Conservation (phyloP, 139 green algal species). For the Zygnema circumcarinatum region DNA sequence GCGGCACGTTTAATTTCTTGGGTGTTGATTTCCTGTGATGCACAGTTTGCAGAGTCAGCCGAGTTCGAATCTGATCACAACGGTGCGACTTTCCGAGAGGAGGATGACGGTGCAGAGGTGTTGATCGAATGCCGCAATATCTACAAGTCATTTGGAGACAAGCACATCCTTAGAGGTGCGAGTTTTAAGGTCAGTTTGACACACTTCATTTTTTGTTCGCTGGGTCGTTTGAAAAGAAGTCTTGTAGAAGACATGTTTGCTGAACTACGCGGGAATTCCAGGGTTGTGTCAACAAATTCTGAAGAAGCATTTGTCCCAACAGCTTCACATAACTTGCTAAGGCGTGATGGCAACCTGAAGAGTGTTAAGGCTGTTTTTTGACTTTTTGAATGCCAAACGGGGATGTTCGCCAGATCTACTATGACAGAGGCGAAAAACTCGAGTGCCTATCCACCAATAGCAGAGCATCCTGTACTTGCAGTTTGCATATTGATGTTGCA, state of each 20-base stretch:
- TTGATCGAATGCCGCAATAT: constrained; percentile 93
- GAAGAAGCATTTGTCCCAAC: background rate
- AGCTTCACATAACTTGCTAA: background rate
- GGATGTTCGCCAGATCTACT: too few species aligned
- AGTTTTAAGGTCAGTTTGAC: constrained; percentile 77
- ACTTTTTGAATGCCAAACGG: too few species aligned
- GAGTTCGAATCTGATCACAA: constrained; percentile 32
- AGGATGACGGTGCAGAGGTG: constrained; percentile 70
- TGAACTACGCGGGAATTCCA: background rate
- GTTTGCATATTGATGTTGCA: too few species aligned
- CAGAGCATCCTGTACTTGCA: background rate
- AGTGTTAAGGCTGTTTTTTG: too few species aligned
- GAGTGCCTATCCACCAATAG: background rate
- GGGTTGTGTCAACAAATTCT: background rate
- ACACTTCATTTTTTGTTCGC: background rate
- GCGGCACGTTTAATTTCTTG: background rate
- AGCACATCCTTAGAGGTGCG: constrained; percentile 86
- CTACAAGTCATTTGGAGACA: constrained; percentile 95
- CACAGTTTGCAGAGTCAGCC: background rate
- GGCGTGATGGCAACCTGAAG: background rate
- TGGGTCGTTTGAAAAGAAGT: background rate
- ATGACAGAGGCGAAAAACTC: too few species aligned
- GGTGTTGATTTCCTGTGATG: background rate
- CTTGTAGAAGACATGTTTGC: background rate
- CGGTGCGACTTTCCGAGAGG: background rate